Base-by-base conservation (phyloP, 257 asterid species). In the Salvia hispanica region DNA sequence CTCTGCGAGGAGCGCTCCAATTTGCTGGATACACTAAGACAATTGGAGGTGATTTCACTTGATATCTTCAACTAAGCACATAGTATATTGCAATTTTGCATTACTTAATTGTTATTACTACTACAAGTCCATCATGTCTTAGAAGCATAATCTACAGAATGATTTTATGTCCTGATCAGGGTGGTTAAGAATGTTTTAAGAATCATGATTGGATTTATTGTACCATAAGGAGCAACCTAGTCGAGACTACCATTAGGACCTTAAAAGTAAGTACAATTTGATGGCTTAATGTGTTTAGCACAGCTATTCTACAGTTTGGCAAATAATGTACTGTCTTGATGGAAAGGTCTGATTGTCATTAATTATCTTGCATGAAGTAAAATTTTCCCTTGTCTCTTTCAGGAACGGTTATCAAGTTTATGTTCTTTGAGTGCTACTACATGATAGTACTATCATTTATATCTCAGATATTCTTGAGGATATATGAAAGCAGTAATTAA, bases 1-100 rank as follows among this genome's bases (percentile, higher is more conserved):
- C 95, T 92, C 14, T 86, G 85, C 7, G 81, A 88, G 64, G 95
- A 92, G 54, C 97, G 96, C 39, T 84, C 90, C 33, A 82, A 81
- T 80, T 82, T 92, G 79, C 78, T 89, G 52, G 92, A 92, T 80
- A 80, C 98, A 0, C 71, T 92, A 73, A 84, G 91, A 70, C 95
- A 90, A 76, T 78, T 90, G 71, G 98, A 92, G 98, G 98, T 92
- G 81, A 74, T 55, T 40, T 74, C 7, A 18, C 33, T 5, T 21
- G 9, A 13, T 56, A 5, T 57, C 53, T 55, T 68, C 31, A 44
- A 57, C 57, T 9, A 36, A 5, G 53, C 37, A 9, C 25, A 45
- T 25, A 25, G 31, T 25, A 25, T 1, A 1, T 25, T 25, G 31
- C 2, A 25, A 25, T 25, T 25, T 25, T 25, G 31, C 31, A 25